Percentiles rank a stretch among this genome's conserved stretches.
Conservation (phyloP, 495 filamentous ascomycete genomes). For the Jackrogersella multiformis region DNA sequence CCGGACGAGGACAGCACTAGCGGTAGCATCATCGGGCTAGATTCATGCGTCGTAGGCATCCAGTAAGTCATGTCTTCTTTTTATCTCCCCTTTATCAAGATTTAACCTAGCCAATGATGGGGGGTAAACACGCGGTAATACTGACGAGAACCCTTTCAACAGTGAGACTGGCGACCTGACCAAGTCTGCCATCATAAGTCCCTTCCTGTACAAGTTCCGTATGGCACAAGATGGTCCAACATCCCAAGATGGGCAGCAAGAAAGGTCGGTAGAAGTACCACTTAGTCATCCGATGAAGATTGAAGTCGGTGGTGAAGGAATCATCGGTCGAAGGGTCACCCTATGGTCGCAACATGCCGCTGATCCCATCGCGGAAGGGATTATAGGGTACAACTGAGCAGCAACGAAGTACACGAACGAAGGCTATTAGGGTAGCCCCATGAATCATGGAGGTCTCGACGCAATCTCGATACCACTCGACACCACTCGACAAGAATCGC, state of each 20-base stretch:
- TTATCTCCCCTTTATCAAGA: neutral
- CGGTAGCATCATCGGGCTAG: neutral
- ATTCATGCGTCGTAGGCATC: slow-evolving; percentile 41
- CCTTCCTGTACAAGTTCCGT: slow-evolving; percentile 48
- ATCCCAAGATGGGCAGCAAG: neutral
- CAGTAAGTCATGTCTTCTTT: slow-evolving; percentile 39
- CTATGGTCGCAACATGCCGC: slow-evolving; percentile 41
- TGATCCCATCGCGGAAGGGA: slow-evolving; percentile 54
- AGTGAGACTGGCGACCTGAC: slow-evolving; percentile 54
- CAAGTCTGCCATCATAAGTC: slow-evolving; percentile 44
- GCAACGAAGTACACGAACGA: neutral
- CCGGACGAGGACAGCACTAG: slow-evolving; percentile 18
- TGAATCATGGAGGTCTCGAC: neutral
- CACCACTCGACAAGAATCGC: neutral
- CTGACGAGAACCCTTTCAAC: neutral
- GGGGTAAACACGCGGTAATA: neutral
- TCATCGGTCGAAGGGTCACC: slow-evolving; percentile 59
- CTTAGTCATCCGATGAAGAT: slow-evolving; percentile 50
- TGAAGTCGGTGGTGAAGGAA: slow-evolving; percentile 53
- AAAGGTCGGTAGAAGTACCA: slow-evolving; percentile 40
- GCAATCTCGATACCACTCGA: neutral
- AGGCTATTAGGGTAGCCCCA: neutral
- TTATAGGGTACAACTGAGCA: slow-evolving; percentile 56
- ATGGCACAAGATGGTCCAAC: slow-evolving; percentile 8
- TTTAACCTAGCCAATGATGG: neutral